A percentile compares a stretch with the other conserved stretches of the same genome.
Evolutionary conservation across 306 rosid genomes (phyloP).

Genomic region (Begonia fuchsioides): DNA sequence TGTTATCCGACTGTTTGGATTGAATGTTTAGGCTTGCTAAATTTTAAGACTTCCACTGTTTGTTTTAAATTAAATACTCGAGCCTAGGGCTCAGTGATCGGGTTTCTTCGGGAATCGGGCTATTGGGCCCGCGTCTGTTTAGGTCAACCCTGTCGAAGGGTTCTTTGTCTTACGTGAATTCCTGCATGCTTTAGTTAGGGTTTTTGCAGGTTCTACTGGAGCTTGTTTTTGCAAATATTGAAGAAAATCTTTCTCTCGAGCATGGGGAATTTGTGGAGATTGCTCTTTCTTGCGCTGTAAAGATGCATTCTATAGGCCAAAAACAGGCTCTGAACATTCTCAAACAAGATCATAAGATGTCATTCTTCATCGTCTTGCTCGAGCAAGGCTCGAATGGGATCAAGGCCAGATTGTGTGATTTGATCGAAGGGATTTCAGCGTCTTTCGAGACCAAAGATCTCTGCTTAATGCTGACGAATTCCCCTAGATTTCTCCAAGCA

Average conservation of each 20-base stretch:
- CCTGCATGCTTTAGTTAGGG: conserved; percentile 42
- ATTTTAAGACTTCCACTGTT: no score
- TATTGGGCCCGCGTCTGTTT: no score
- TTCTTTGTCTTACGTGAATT: conserved; percentile 22
- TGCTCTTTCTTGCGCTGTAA: conserved; percentile 33
- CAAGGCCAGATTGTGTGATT: conserved; percentile 33
- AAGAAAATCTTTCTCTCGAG: conserved; percentile 6
- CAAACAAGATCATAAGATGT: conserved; percentile 28
- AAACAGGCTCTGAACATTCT: conserved; percentile 34
- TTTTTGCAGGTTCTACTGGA: conserved; percentile 56
- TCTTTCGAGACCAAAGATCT: conserved; percentile 29
- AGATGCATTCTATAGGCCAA: conserved; percentile 24
- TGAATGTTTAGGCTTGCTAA: no score
- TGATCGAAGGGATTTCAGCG: conserved; percentile 34
- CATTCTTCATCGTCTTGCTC: conserved; percentile 24
- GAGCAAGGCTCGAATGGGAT: conserved; percentile 26
- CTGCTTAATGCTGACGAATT: conserved; percentile 24
- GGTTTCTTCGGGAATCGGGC: no score
- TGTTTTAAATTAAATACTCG: no score
- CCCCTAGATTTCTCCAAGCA: conserved; percentile 21
- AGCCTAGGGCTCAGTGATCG: no score
- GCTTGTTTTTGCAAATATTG: conserved; percentile 24
- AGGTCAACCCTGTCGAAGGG: conserved; percentile 26
- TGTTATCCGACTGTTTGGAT: no score
- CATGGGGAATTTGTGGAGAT: conserved; percentile 28